Base-by-base conservation (phyloP, 805 yeast genomes). In the Spathaspora arborariae region DNA sequence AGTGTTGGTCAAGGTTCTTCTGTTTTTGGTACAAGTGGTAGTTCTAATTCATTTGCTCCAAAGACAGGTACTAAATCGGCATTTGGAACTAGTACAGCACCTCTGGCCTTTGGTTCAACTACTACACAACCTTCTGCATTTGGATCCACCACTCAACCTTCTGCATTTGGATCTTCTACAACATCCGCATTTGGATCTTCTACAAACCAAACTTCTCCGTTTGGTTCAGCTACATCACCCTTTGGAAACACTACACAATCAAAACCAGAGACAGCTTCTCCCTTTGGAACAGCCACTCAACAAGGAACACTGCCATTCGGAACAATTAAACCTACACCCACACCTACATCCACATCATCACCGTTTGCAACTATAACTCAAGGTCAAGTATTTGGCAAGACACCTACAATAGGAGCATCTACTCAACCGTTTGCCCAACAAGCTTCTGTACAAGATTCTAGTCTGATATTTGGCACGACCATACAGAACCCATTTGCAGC, bases 351-450 rank as follows among this genome's bases (percentile, higher is more conserved):
- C 19, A 19, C 24, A 30, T 18, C 46, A 42, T 18, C 46, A 18
- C 48, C 39, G 10, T 50, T 48, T 16, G 45, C 43, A 21, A 43
- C 33, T 11, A 20, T 16, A 20, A 16, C 49, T 16, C 43, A 47
- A 22, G 22, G 34, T 19, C 33, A 52, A n/a, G 51, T 56, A 20
- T 59, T 56, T 47, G 63, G 62, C 2, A 40, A 42, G 40, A 16
- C 47, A 4, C 44, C 47, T 16, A 16, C 45, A 39, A 21, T 27
- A 36, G 35, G 30, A 10, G 43, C 41, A 38, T 15, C 39, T 3
- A 11, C 20, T 20, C 9, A 20, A 13, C 27, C 53, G 2, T 41
- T 44, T 46, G 54, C 40, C 11, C 35, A 30, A 30, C 8, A 3
- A 15, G 35, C 35, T 13, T 30, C 35, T 6, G 35, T 30, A 10